Base-by-base conservation (phyloP, 2,329 filamentous ascomycete species). In the Alternaria sp. region DNA sequence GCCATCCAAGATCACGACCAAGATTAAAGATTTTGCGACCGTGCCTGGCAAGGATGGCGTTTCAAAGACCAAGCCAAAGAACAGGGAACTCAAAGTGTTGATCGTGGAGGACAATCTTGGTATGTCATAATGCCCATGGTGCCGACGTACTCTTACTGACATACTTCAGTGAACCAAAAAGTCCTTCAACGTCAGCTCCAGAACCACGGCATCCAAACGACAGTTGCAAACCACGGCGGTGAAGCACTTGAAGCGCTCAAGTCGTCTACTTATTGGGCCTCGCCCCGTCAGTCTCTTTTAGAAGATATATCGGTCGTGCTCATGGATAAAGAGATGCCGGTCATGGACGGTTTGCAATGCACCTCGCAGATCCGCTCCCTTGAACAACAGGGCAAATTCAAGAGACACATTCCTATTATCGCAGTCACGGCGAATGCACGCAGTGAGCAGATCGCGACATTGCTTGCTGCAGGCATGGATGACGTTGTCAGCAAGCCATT, bases 401-500 rank as follows among this genome's bases (percentile, higher is more conserved):
- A 63, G 24, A 46, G 71, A 2, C 78, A 79, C 50, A 66, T 80
- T 2, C 78, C 78, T 3, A 79, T 80, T 54, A 79, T 80, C 28
- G 78, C 77, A 0, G 78, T 80, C 17, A 80, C 78, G 10, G 78
- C 78, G 8, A 80, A 80, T 51, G 78, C 78, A 29, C 54, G 78
- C 3, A 72, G 69, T 31, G 78, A 78, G 60, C 78, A 80, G 63
- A 79, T 80, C 44, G 70, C 72, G 3, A 76, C 77, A 5, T 62
- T 79, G 24, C 58, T 78, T 0, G 72, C 63, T 5, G 77, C 72
- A 1, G 78, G 78, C 26, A 79, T 79, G 77, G 81, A 84, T 59
- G 81, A 83, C 63, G 81, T 84, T 3, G 81, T 84, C 3, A 77
- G 73, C 28, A 83, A 84, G 61, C 82, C 82, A 0, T 84, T 84